Percentiles rank a stretch among this genome's conserved stretches.
Conservation (phyloP, 106 monocot genomes). For the Triglochin maritima region DNA sequence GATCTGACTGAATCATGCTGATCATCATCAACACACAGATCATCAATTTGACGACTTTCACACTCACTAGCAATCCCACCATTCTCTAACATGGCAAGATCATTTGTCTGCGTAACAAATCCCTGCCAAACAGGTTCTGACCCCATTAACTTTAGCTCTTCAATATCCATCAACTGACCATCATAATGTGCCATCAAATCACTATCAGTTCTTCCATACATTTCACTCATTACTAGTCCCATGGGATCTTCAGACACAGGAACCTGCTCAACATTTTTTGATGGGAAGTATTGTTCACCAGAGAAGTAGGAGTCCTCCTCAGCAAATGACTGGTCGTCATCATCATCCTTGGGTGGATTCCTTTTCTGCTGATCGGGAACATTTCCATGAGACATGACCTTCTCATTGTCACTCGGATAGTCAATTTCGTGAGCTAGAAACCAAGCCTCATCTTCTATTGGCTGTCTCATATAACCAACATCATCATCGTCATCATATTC, state of each 20-base stretch:
- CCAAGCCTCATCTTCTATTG: slow-evolving; percentile 98
- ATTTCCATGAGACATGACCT: slow-evolving; percentile 45
- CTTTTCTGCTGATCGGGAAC: slow-evolving; percentile 50
- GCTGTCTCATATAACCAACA: slow-evolving; percentile 94
- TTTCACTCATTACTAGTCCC: slow-evolving; percentile 24
- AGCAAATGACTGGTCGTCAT: slow-evolving; percentile 83
- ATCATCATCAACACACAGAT: slow-evolving; percentile 66
- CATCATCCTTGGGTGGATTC: slow-evolving; percentile 51
- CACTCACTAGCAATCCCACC: slow-evolving; percentile 35
- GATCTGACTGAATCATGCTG: slow-evolving; percentile 89
- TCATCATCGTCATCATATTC: slow-evolving; percentile 99
- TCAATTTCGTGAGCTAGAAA: slow-evolving; percentile 99
- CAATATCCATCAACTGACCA: slow-evolving; percentile 74
- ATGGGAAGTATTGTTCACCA: slow-evolving; percentile 60
- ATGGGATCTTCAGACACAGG: slow-evolving; percentile 31
- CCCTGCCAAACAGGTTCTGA: slow-evolving; percentile 89
- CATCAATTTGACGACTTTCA: slow-evolving; percentile 34
- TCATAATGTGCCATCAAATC: slow-evolving; percentile 79
- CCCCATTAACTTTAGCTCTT: slow-evolving; percentile 80
- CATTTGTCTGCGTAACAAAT: slow-evolving; percentile 70
- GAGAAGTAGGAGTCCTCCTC: slow-evolving; percentile 93
- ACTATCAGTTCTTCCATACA: slow-evolving; percentile 30
- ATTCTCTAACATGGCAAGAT: slow-evolving; percentile 52
- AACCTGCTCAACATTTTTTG: slow-evolving; percentile 40
- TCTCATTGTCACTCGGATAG: slow-evolving; percentile 98